phyloP scores from a whole-genome alignment of 257 asterid species.

The Gentiana dahurica region DNA sequence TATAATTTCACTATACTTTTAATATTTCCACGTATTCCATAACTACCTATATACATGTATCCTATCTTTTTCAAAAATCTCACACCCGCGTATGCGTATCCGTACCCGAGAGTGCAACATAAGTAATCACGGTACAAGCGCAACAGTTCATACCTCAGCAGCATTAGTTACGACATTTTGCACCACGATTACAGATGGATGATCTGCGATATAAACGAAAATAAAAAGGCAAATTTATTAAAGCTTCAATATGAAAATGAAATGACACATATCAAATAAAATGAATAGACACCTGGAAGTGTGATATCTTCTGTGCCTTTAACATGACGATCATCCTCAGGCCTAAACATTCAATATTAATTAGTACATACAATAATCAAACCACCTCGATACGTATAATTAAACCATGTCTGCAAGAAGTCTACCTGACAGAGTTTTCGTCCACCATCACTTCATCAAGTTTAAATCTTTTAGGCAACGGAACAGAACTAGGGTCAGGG shows the following conservation, averaged over 20 bases:
- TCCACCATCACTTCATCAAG: conserved; percentile 60
- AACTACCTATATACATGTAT: no score
- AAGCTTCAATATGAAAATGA: not conserved
- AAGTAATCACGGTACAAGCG: not conserved
- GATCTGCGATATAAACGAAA: conserved; percentile 36
- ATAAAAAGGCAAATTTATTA: not conserved
- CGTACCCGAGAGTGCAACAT: not conserved
- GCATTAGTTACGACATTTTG: not conserved
- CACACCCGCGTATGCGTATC: no score
- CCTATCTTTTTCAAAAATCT: no score
- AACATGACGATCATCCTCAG: conserved; percentile 57
- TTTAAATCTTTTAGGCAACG: conserved; percentile 56
- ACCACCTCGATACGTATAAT: no score
- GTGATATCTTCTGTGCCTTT: conserved; percentile 59
- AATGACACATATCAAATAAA: not conserved
- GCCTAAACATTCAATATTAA: conserved; percentile 30
- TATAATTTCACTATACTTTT: no score
- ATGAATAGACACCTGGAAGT: conserved; percentile 39
- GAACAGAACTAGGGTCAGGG: conserved; percentile 51
- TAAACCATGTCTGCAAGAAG: not conserved
- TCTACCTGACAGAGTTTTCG: conserved; percentile 34
- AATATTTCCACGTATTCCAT: no score
- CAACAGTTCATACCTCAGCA: conserved; percentile 35
- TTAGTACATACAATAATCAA: conserved; percentile 6
- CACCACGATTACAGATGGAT: conserved; percentile 32